Evolutionary conservation across 176 grass and related monocot genomes (phyloP).

Genomic region (Puccinellia tenuiflora): DNA sequence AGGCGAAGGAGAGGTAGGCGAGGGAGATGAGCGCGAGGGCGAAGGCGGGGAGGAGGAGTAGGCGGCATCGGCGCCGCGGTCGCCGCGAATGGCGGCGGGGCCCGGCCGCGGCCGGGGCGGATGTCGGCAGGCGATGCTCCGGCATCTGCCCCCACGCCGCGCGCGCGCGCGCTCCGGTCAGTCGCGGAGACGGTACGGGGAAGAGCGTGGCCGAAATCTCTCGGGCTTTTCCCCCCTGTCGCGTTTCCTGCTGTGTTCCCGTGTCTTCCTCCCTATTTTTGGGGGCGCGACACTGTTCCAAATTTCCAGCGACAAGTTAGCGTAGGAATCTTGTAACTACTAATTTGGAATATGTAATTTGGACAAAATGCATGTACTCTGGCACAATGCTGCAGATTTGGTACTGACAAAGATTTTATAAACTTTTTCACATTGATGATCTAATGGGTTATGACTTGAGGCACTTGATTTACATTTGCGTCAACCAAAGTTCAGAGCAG

Average conservation of each 20-base stretch:
- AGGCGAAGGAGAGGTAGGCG: conserved; percentile 55
- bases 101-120: conserved; percentile 10
- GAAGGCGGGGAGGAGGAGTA: conserved; percentile 31
- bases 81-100: conserved; percentile 31
- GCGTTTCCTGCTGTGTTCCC: not conserved
- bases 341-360: not conserved
- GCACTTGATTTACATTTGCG: not conserved
- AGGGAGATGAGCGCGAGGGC: conserved; percentile 44
- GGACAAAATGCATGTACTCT: not conserved
- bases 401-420: not conserved
- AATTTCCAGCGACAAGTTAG: not conserved
- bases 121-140: conserved; percentile 32
- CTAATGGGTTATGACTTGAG: not conserved
- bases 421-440: not conserved
- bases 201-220: conserved; percentile 5
- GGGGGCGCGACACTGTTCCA: not conserved
- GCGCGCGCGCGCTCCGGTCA: not conserved
- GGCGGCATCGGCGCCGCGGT: conserved; percentile 28
- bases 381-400: not conserved
- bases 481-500: not conserved
- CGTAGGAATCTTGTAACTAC: no score
- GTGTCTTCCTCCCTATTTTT: not conserved
- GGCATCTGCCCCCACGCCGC: not conserved
- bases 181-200: not conserved
- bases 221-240: not conserved